phyloP scores from a whole-genome alignment of 1,139 yeast genomes.

The Arxiozyma slooffiae region DNA sequence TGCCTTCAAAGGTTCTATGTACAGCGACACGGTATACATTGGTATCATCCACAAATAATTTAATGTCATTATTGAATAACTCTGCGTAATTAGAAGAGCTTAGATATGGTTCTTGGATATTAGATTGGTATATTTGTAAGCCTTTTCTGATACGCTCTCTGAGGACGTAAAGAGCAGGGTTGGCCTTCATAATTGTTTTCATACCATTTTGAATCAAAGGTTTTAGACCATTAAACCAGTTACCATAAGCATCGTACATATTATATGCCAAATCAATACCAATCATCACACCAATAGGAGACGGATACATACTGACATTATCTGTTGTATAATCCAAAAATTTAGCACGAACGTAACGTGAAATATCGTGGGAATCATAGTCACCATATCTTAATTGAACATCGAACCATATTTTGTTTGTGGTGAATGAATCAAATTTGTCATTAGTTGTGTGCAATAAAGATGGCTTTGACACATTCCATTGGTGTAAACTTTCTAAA shows the following conservation, averaged over 20 bases:
- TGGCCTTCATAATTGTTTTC: conserved; percentile 89
- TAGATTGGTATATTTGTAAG: conserved; percentile 83
- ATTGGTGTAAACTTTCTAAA: conserved; percentile 61
- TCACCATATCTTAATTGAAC: conserved; percentile 94
- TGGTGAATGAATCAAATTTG: conserved; percentile 35
- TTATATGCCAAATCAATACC: conserved; percentile 93
- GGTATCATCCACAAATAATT: conserved; percentile 81
- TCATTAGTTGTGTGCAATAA: conserved; percentile 57
- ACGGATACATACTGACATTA: conserved; percentile 75
- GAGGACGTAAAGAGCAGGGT: conserved; percentile 84
- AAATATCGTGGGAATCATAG: conserved; percentile 93
- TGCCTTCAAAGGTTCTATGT: conserved; percentile 89
- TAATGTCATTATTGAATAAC: conserved; percentile 72
- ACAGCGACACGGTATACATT: conserved; percentile 91
- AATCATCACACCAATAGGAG: conserved; percentile 84
- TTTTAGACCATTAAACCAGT: conserved; percentile 94
- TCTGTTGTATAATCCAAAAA: conserved; percentile 89
- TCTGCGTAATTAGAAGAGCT: conserved; percentile 88
- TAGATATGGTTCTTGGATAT: conserved; percentile 84
- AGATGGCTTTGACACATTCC: conserved; percentile 83
- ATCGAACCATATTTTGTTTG: conserved; percentile 85
- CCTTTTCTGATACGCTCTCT: conserved; percentile 93
- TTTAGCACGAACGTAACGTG: conserved; percentile 88
- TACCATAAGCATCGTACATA: conserved; percentile 93
- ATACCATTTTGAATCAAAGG: conserved; percentile 84